Evolutionary conservation across 805 yeast genomes (phyloP), one percentile per base, ranked within the genome.

Genomic region (Candida methanosorbosa): DNA sequence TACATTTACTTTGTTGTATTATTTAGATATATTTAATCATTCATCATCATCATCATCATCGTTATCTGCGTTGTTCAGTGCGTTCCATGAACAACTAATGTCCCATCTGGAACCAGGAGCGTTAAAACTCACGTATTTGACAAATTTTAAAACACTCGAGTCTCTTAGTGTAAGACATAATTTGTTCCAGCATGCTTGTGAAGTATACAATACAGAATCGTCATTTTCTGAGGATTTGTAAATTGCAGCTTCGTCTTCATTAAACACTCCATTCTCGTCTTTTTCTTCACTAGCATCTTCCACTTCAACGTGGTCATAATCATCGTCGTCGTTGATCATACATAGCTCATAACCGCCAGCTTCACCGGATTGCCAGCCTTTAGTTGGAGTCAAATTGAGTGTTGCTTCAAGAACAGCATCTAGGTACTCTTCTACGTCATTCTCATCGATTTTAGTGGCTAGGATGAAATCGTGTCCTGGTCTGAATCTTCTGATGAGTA

Each of bases 51-150:
- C 16, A 5, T 25, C 27, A 9, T 27, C 29, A 17, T 61, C 71
- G 0, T 60, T 70, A 2, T 60, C 67, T 5, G 57, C 76, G 4
- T 51, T 64, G 19, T 63, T 64, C 41, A 66, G 71, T 20, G 84
- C 80, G 44, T 75, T 78, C 92, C 95, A 90, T 48, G 80, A 81
- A 37, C 81, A 75, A 23, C 68, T 66, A 27, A 92, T 64, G 52
- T 92, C 99, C 95, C 95, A 92, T 52, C 98, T 69, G 27, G 92
- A 78, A 1, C 97, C 95, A 39, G 78, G 77, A 5, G 97, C 96
- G 41, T 75, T 75, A 56, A 74, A 75, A 50, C 95, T 83, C 15
- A 90, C 90, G 48, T 92, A 92, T 55, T 92, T 92, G 46, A 92
- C 78, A 57, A 92, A 92, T 56, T 88, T 82, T 59, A 94, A 63